Evolutionary conservation across 176 grass and related monocot species (phyloP).

Genomic region (Lolium perenne): DNA sequence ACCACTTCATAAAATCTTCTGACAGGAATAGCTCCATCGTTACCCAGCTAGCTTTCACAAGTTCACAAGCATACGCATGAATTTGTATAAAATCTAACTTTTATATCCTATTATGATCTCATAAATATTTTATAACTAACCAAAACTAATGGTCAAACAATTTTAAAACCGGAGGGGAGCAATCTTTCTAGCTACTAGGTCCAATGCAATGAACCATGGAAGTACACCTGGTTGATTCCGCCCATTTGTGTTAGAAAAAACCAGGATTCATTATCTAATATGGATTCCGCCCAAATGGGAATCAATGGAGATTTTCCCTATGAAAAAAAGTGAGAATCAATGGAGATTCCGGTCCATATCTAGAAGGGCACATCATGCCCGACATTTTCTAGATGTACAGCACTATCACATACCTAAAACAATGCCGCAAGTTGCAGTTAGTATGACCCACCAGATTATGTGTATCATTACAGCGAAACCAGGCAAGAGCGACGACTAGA

Average conservation of each 20-base stretch:
- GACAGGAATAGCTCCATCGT: too few relatives aligned
- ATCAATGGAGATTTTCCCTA: background rate
- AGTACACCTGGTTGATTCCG: slow-evolving; percentile 42
- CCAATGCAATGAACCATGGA: background rate
- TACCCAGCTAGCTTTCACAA: background rate
- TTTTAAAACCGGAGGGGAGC: background rate
- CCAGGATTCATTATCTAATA: background rate
- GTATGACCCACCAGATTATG: background rate
- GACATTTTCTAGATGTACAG: background rate
- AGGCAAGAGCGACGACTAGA: slow-evolving; percentile 2
- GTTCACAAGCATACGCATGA: background rate
- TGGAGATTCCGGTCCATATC: slow-evolving; percentile 19
- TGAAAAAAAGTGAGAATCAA: background rate
- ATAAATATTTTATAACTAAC: background rate
- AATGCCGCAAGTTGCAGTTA: background rate
- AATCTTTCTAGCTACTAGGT: background rate
- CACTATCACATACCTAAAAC: background rate
- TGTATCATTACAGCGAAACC: slow-evolving; percentile 12
- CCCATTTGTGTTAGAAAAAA: background rate
- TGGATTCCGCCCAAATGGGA: background rate
- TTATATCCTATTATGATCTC: background rate
- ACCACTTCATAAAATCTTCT: too few relatives aligned
- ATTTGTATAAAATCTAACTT: background rate
- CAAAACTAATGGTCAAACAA: background rate
- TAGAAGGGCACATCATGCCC: background rate